Evolutionary conservation across 306 rosid species (phyloP).

Genomic region (Fragaria iinumae): DNA sequence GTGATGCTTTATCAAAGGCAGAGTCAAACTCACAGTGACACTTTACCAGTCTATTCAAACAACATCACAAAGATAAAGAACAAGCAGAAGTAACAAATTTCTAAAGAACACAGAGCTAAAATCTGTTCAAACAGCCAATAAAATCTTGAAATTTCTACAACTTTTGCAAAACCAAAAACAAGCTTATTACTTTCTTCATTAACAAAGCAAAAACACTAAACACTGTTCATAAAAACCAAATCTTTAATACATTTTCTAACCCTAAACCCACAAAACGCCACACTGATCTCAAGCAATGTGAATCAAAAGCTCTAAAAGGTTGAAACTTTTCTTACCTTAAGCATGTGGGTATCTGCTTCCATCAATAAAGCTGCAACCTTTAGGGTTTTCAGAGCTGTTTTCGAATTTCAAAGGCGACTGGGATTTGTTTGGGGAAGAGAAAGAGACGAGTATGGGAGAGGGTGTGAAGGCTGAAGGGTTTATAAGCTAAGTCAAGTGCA

Average conservation of each 20-base stretch:
- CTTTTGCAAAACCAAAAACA: not conserved
- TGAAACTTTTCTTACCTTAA: not conserved
- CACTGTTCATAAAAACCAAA: not conserved
- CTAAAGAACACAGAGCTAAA: not conserved
- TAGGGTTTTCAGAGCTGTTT: not conserved
- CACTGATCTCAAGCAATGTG: too few species aligned
- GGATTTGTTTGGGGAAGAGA: not conserved
- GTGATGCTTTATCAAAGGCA: not conserved
- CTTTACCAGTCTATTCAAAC: not conserved
- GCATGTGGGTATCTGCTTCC: not conserved
- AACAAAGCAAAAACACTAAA: not conserved
- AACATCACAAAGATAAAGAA: not conserved
- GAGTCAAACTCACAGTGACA: not conserved
- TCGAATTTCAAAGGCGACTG: not conserved
- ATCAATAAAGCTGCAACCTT: not conserved
- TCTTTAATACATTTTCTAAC: not conserved
- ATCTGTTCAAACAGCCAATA: not conserved
- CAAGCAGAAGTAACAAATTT: not conserved
- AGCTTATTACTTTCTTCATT: not conserved
- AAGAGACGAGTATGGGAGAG: not conserved
- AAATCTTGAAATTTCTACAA: not conserved
- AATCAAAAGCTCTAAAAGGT: not conserved
- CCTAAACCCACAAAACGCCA: not conserved
- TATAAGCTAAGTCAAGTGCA: too few species aligned
- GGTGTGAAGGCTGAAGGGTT: too few species aligned